Conservation (phyloP, 2,329 filamentous ascomycete genomes). For the Penicillium sp. region DNA sequence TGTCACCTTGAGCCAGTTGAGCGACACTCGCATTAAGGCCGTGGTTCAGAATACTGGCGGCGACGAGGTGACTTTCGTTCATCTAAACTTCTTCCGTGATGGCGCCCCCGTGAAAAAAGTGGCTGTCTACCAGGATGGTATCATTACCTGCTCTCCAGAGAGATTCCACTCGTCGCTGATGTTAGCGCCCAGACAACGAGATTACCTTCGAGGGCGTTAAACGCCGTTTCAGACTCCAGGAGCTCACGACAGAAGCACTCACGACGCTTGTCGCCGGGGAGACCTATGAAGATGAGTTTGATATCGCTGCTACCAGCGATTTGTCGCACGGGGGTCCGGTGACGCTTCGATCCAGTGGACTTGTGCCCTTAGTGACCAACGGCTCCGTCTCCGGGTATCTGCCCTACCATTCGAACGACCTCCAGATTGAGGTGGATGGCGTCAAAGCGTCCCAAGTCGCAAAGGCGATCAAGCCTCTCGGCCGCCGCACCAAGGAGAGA, state of each 20-base stretch:
- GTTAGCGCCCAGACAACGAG: constrained; percentile 26
- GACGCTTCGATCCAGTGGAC: constrained; percentile 56
- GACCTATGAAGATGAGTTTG: constrained; percentile 32
- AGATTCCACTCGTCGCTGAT: background rate
- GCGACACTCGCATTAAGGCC: constrained; percentile 37
- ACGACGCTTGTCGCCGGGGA: constrained; percentile 32
- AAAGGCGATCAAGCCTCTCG: constrained; percentile 42
- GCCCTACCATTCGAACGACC: constrained; percentile 58
- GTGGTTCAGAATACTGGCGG: constrained; percentile 36
- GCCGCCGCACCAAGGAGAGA: constrained; percentile 51
- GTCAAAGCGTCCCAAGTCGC: constrained; percentile 52
- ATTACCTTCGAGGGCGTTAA: constrained; percentile 36
- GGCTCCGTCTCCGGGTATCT: constrained; percentile 55
- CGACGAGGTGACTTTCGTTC: constrained; percentile 35
- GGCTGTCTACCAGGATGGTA: constrained; percentile 33
- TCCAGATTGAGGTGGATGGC: constrained; percentile 58
- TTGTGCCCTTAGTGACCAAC: constrained; percentile 55
- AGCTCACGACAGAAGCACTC: constrained; percentile 30
- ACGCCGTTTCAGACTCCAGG: constrained; percentile 25
- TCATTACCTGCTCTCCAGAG: background rate
- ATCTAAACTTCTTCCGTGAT: constrained; percentile 39
- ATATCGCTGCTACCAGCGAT: constrained; percentile 41
- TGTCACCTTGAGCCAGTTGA: constrained; percentile 31
- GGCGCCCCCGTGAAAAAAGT: constrained; percentile 37
- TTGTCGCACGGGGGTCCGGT: constrained; percentile 53